A percentile compares a stretch with the other conserved stretches of the same genome.
These are phyloP conservation scores for Camelina neglecta DNA, from an alignment of 345 rosid species.

Conservation along the genomic window DNA sequence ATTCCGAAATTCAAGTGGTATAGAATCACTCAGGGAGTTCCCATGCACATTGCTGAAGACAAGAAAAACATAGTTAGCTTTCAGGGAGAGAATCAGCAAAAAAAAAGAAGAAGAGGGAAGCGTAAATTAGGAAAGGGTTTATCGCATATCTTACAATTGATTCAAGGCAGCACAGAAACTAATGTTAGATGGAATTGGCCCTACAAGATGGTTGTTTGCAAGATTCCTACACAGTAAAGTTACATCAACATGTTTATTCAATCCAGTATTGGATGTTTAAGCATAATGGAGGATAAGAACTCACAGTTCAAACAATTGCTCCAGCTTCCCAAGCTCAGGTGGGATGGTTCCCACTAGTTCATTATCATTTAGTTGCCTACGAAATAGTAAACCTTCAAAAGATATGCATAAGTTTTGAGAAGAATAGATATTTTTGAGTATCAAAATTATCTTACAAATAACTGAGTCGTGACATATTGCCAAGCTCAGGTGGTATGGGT, in stretches of 20 bases:
- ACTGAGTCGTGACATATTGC: slow-evolving; percentile 94
- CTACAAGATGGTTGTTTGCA: slow-evolving; percentile 77
- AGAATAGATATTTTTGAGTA: background rate
- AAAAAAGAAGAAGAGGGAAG: background rate
- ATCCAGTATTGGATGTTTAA: background rate
- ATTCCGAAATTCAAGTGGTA: slow-evolving; percentile 73
- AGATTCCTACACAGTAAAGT: slow-evolving; percentile 65
- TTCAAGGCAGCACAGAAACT: slow-evolving; percentile 88
- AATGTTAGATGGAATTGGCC: slow-evolving; percentile 79
- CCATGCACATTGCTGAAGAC: slow-evolving; percentile 78
- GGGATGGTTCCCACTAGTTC: slow-evolving; percentile 76
- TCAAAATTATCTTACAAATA: slow-evolving; percentile 63
- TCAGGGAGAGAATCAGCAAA: background rate
- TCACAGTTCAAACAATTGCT: slow-evolving; percentile 89
- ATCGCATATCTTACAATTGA: slow-evolving; percentile 64
- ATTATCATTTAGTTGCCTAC: slow-evolving; percentile 87
- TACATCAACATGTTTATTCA: background rate
- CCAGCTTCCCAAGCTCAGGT: slow-evolving; percentile 93
- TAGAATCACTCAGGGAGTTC: slow-evolving; percentile 69
- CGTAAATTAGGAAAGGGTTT: background rate
- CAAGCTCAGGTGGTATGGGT: slow-evolving; percentile 89
- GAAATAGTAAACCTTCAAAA: background rate
- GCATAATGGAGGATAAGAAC: slow-evolving; percentile 10
- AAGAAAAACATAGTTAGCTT: background rate
- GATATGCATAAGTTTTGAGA: background rate